These are phyloP conservation scores for Linnemannia hyalina DNA, from an alignment of 192 early-diverging fungal species.

Conservation along the genomic window DNA sequence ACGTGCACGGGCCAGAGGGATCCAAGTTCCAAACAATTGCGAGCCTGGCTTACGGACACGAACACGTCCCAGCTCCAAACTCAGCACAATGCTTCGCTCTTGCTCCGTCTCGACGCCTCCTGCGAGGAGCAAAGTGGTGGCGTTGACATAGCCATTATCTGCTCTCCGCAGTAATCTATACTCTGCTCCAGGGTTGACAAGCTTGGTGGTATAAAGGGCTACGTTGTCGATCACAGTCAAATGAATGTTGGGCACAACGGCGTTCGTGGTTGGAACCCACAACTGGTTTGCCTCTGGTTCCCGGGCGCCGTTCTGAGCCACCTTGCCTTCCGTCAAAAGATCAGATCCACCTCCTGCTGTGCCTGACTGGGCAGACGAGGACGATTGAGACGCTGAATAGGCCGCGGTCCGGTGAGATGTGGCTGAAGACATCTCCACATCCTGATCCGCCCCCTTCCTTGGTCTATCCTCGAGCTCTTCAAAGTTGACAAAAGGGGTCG, in stretches of 20 bases:
- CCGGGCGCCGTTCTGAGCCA: constrained; percentile 43
- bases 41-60: constrained; percentile 79
- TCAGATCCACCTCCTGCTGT: neutral
- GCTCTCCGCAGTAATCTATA: constrained; percentile 82
- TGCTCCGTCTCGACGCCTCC: constrained; percentile 88
- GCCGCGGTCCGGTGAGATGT: neutral
- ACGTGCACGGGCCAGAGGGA: constrained; percentile 87
- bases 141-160: constrained; percentile 91
- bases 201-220: constrained; percentile 60
- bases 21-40: constrained; percentile 91
- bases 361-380: neutral
- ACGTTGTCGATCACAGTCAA: constrained; percentile 67
- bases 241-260: constrained; percentile 60
- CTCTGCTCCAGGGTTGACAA: constrained; percentile 61
- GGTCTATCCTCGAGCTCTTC: constrained; percentile 52
- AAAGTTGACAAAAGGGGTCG: constrained; percentile 54
- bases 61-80: constrained; percentile 84
- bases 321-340: neutral
- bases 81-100: constrained; percentile 88
- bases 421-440: constrained; percentile 43
- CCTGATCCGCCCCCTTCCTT: constrained; percentile 25
- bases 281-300: constrained; percentile 52
- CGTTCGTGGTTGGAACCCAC: constrained; percentile 45
- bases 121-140: constrained; percentile 84
- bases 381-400: neutral